Base-by-base conservation (phyloP, 208 protist genomes). In the Acanthamoeba divionensis region DNA sequence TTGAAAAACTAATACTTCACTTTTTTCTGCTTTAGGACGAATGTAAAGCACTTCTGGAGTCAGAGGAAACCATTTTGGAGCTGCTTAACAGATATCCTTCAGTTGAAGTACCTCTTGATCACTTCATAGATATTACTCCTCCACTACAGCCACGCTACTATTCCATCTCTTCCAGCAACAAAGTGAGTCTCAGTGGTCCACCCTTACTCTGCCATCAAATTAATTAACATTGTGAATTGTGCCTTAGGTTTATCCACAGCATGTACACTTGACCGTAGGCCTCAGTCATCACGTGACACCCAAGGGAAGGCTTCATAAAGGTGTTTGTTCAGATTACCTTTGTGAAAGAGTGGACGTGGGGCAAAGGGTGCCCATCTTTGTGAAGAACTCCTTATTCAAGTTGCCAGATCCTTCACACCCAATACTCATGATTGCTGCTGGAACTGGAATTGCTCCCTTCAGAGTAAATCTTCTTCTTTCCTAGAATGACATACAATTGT, bases 101-200 rank as follows among this genome's bases (percentile, higher is more conserved):
- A 0, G 12, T 24, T 33, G 45, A 41, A 13, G 15, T 55, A 12
- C 50, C 75, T 12, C 7, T 57, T 26, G 18, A 31, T 36, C n/a
- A 31, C 52, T 55, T 86, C 75, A 26, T 86, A 15, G 75, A 86
- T 31, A 29, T 63, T 26, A n/a, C 29, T 15, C 75, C 75, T 7
- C 50, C 31, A 7, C 29, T 86, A 33, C 75, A 65, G 47, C 75
- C 75, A 6, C 75, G 75, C 38, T 66, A 66, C 45, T 86, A 86
- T 55, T 86, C 75, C 24, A 86, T 86, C 75, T 86, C 75, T n/a
- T 86, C 75, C 50, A 67, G 54, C 18, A n/a, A 48, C 45, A 8
- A 36, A 9, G 71, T 82, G 29, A 38, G 13, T 36, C 21, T 21
- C 21, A 18, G 52, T 10, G 24, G 33, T 65, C 33, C 55, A 10